Conservation (phyloP, 148 eudicot species). For the Fagopyrum homotropicum region DNA sequence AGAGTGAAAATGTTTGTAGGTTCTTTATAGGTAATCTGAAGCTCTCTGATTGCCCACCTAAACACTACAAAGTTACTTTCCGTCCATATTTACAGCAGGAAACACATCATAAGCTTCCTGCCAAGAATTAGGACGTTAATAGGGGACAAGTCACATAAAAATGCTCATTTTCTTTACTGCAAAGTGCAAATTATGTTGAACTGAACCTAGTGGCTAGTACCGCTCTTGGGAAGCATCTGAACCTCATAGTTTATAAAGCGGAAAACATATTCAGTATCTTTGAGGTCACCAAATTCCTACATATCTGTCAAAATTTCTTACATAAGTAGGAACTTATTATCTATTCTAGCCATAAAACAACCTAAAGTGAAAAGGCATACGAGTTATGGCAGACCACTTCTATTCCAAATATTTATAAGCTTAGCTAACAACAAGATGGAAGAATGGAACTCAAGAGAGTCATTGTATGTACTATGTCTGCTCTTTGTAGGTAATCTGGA, state of each 20-base stretch:
- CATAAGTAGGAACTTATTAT: background rate
- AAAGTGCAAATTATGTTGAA: no score
- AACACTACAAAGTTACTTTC: slow-evolving; percentile 37
- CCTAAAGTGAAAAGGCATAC: no score
- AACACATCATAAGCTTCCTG: slow-evolving; percentile 36
- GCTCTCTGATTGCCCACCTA: slow-evolving; percentile 17
- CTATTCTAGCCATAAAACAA: no score
- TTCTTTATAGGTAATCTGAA: background rate
- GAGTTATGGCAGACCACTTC: background rate
- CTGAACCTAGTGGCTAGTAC: no score
- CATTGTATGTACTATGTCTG: slow-evolving; percentile 26
- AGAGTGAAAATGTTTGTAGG: background rate
- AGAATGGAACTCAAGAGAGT: background rate
- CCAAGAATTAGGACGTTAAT: slow-evolving; percentile 42
- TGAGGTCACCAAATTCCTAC: no score
- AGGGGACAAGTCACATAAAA: background rate
- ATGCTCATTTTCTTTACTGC: no score
- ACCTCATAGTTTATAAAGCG: no score
- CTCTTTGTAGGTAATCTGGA: slow-evolving; percentile 36
- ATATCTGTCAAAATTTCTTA: background rate
- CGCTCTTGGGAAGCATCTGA: no score
- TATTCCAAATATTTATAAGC: background rate
- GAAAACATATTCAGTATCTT: no score
- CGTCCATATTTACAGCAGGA: slow-evolving; percentile 67
- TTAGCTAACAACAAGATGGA: background rate